A percentile compares a stretch with the other conserved stretches of the same genome.
These are phyloP conservation scores for Coemansia sp. DNA, from an alignment of 192 early-diverging fungal species.

Conservation along the genomic window DNA sequence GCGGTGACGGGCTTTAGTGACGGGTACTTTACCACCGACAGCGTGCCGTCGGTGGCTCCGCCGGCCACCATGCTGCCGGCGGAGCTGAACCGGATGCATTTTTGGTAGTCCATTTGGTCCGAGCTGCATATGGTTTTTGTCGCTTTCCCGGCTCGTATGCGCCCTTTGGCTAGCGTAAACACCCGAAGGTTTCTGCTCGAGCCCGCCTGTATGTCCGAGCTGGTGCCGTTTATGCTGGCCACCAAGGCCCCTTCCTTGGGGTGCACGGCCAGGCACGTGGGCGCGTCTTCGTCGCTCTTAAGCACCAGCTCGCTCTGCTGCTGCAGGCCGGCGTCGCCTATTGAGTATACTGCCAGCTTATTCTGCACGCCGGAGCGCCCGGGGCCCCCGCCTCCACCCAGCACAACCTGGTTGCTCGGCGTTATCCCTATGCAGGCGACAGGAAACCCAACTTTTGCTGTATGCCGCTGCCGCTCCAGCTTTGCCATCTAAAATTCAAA, in stretches of 20 bases:
- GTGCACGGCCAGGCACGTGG: slow-evolving; percentile 76
- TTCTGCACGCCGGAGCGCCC: slow-evolving; percentile 82
- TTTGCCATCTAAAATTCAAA: slow-evolving; percentile 14
- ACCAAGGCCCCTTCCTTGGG: slow-evolving; percentile 65
- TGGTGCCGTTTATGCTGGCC: slow-evolving; percentile 72
- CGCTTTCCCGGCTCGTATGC: slow-evolving; percentile 19
- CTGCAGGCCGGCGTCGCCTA: slow-evolving; percentile 43
- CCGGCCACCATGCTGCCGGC: slow-evolving; percentile 33
- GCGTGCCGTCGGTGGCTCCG: slow-evolving; percentile 47
- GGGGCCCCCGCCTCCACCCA: slow-evolving; percentile 87
- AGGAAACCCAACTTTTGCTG: slow-evolving; percentile 58
- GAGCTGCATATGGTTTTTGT: slow-evolving; percentile 37
- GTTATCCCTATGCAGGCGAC: slow-evolving; percentile 62
- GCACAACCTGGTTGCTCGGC: slow-evolving; percentile 56
- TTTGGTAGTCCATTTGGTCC: slow-evolving; percentile 43
- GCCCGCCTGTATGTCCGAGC: slow-evolving; percentile 63
- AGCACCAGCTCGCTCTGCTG: slow-evolving; percentile 43
- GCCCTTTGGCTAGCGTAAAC: slow-evolving; percentile 58
- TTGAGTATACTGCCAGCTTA: slow-evolving; percentile 65
- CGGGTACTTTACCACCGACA: slow-evolving; percentile 39
- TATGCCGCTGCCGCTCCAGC: slow-evolving; percentile 9
- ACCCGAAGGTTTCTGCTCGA: slow-evolving; percentile 76
- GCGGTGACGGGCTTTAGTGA: slow-evolving; percentile 34
- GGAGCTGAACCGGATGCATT: slow-evolving; percentile 31
- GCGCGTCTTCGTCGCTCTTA: slow-evolving; percentile 73